Percentiles rank a stretch among this genome's conserved stretches.
Conservation (phyloP, 164 flowering plant genomes). For the Sedum album region DNA sequence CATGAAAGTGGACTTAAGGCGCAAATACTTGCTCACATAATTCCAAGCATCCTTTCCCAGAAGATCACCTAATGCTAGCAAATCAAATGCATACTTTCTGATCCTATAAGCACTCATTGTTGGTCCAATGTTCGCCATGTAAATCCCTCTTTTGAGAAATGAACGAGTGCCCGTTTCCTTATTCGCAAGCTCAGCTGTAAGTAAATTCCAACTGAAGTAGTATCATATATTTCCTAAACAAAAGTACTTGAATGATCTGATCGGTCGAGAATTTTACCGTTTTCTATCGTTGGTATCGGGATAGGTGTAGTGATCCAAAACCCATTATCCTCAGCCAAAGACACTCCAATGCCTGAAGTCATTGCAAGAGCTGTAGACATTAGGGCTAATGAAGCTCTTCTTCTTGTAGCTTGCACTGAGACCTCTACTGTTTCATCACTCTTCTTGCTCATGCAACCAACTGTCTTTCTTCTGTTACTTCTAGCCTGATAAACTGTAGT, state of each 20-base stretch:
- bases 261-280: conserved; percentile 9
- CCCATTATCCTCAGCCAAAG: conserved; percentile 61
- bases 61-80: conserved; percentile 64
- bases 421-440: conserved; percentile 25
- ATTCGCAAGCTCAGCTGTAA: conserved; percentile 53
- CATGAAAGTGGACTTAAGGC: conserved; percentile 65
- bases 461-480: conserved; percentile 15
- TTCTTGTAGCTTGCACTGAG: conserved; percentile 23
- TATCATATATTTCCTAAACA: no score
- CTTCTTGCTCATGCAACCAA: conserved; percentile 22
- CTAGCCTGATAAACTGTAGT: conserved; percentile 13
- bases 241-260: background rate
- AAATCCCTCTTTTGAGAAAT: conserved; percentile 58
- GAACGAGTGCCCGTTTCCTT: conserved; percentile 81
- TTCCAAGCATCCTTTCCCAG: conserved; percentile 53
- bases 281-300: conserved; percentile 40
- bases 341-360: conserved; percentile 16
- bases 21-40: conserved; percentile 54
- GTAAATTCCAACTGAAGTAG: background rate
- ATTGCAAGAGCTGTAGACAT: conserved; percentile 35
- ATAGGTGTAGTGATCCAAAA: conserved; percentile 46
- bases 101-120: conserved; percentile 48
- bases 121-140: conserved; percentile 52
- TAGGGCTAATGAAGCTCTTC: conserved; percentile 51
- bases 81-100: conserved; percentile 68